These are phyloP conservation scores for Stereum hirsutum DNA, from an alignment of 1,284 basidiomycete species.

Conservation along the genomic window DNA sequence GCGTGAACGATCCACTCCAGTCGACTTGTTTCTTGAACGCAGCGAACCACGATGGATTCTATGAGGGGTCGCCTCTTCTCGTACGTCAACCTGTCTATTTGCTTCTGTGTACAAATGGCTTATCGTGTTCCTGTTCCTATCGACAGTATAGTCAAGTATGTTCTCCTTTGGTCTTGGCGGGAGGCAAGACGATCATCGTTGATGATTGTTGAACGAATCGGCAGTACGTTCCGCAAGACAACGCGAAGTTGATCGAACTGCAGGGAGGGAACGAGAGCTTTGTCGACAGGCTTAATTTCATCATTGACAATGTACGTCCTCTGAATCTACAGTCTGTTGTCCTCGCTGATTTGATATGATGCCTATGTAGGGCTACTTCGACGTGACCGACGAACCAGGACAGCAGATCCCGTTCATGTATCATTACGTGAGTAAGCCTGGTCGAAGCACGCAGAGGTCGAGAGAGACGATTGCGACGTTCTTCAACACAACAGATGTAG, in stretches of 20 bases:
- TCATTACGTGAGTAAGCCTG: slow-evolving; percentile 50
- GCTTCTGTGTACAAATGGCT: no score
- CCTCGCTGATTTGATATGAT: neutral
- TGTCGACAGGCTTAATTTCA: slow-evolving; percentile 42
- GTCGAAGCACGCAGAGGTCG: slow-evolving; percentile 45
- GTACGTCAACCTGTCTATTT: slow-evolving; percentile 24
- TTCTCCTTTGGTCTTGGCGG: no score
- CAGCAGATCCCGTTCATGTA: slow-evolving; percentile 60
- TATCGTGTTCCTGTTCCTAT: no score
- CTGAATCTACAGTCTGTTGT: no score
- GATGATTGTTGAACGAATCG: no score
- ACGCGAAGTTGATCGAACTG: slow-evolving; percentile 44
- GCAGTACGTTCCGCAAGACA: slow-evolving; percentile 56
- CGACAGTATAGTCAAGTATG: no score
- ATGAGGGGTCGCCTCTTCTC: slow-evolving; percentile 53
- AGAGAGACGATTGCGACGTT: slow-evolving; percentile 42
- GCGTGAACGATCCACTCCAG: slow-evolving; percentile 44
- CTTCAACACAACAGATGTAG: slow-evolving; percentile 45
- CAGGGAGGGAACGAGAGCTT: slow-evolving; percentile 50
- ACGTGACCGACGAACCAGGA: slow-evolving; percentile 51
- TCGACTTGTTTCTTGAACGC: slow-evolving; percentile 56
- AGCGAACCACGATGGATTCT: slow-evolving; percentile 50
- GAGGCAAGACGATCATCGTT: no score
- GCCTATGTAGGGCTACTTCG: slow-evolving; percentile 34
- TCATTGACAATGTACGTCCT: slow-evolving; percentile 36